These are phyloP conservation scores for Entomortierella parvispora DNA, from an alignment of 192 early-diverging fungal species.

Conservation along the genomic window DNA sequence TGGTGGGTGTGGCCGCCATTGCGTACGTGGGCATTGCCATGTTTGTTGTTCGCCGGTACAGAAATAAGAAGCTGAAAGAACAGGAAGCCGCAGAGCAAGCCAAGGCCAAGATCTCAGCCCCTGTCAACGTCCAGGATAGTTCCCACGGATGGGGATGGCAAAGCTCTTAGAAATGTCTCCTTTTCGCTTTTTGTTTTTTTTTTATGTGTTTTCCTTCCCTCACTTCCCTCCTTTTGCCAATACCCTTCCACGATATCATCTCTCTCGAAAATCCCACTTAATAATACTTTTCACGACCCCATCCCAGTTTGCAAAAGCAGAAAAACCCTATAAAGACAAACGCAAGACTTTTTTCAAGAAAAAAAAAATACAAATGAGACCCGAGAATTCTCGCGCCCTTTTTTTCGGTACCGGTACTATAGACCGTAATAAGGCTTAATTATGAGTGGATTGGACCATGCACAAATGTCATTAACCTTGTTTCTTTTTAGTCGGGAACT, in stretches of 20 bases:
- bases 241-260: neutral
- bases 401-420: too few relatives aligned
- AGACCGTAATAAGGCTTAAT: too few relatives aligned
- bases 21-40: conserved; percentile 40
- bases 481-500: too few relatives aligned
- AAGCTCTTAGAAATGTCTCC: neutral
- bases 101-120: conserved; percentile 21
- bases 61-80: conserved; percentile 12
- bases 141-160: conserved; percentile 41
- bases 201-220: neutral
- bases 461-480: too few relatives aligned
- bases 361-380: too few relatives aligned
- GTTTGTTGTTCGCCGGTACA: conserved; percentile 20
- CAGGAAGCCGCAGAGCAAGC: neutral
- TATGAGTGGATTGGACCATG: too few relatives aligned
- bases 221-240: neutral
- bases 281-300: too few relatives aligned
- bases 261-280: too few relatives aligned
- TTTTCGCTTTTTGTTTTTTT: neutral
- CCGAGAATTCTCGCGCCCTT: too few relatives aligned
- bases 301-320: too few relatives aligned
- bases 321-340: neutral
- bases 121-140: conserved; percentile 9
- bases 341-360: too few relatives aligned
- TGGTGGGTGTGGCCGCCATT: conserved; percentile 16